phyloP scores from a whole-genome alignment of 2,329 filamentous ascomycete species.

The Bipolaris gigantea region DNA sequence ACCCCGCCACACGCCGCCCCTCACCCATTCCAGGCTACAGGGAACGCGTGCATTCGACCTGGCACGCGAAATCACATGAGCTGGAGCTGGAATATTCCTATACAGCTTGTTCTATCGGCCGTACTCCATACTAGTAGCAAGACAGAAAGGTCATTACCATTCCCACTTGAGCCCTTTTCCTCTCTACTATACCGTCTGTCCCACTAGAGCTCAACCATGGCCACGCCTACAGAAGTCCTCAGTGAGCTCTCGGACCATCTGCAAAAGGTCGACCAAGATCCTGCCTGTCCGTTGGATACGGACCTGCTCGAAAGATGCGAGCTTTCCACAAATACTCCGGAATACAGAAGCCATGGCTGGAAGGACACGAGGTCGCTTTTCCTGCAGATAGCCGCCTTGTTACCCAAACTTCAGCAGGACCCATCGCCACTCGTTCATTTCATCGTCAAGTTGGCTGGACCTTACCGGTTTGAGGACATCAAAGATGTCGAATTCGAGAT shows the following conservation, averaged over 20 bases:
- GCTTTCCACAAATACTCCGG: conserved; percentile 44
- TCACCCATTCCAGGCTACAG: conserved; percentile 7
- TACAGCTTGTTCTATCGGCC: conserved; percentile 11
- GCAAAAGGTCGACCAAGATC: conserved; percentile 48
- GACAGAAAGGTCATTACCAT: background rate
- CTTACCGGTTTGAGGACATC: conserved; percentile 46
- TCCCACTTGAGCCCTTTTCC: background rate
- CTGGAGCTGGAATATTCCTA: conserved; percentile 31
- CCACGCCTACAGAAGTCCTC: conserved; percentile 25
- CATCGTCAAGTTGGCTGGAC: conserved; percentile 53
- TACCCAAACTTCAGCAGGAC: conserved; percentile 60
- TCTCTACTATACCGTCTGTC: background rate
- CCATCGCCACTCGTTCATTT: conserved; percentile 59
- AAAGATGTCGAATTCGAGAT: conserved; percentile 58
- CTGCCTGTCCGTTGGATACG: conserved; percentile 51
- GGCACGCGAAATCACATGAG: conserved; percentile 38
- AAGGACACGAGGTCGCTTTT: conserved; percentile 42
- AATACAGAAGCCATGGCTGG: conserved; percentile 34
- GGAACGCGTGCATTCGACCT: conserved; percentile 14
- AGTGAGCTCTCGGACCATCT: conserved; percentile 49
- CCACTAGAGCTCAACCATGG: conserved; percentile 19
- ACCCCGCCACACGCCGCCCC: conserved; percentile 8
- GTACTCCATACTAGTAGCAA: conserved; percentile 8
- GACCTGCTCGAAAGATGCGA: conserved; percentile 56
- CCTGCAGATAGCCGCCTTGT: conserved; percentile 53